Base-by-base conservation (phyloP, 352 stramenopile species). In the Phytophthora colocasiae region DNA sequence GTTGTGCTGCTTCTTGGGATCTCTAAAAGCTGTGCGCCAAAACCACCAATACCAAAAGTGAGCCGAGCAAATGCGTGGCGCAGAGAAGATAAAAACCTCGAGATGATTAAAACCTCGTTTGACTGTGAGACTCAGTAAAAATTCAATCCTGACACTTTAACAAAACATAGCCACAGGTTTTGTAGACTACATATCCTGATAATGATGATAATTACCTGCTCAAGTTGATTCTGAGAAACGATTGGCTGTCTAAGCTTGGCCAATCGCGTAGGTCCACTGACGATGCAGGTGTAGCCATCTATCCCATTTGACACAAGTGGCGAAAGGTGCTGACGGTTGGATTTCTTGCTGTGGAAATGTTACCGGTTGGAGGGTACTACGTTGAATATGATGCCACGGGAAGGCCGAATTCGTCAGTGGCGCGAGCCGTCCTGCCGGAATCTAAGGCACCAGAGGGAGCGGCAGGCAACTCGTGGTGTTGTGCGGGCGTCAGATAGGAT, bases 371-470 rank as follows among this genome's bases (percentile, higher is more conserved):
- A 36, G 31, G 27, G 38, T 29, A 4, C 39, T 75, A 78, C 39
- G 65, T 66, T 6, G 66, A 76, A 48, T 73, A 74, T 17, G 72
- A 80, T 17, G 71, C 63, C 17, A 95, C 67, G 5, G 87, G 87
- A 24, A 94, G 71, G 2, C 87, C 87, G 59, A 93, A 94, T 59
- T 92, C 82, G 69, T 96, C 87, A 17, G 80, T 90, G 31, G 55
- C 62, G 12, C 69, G 73, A 7, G 60, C 53, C 11, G 66, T 66
- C 46, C 46, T 54, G 11, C 64, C 48, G 1, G 65, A 71, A 14
- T 83, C 79, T 48, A 85, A 80, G 1, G 59, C 65, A 1, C 70
- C 76, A 0, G 80, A 87, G 1, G 87, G 87, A 8, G 76, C 83
- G 0, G 79, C 65, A 9, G 87, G 85, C 36, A 95, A 63, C 9